A percentile compares a stretch with the other conserved stretches of the same genome.
Evolutionary conservation across 441 rosid species (phyloP).

Genomic region (Brassica hybrid): DNA sequence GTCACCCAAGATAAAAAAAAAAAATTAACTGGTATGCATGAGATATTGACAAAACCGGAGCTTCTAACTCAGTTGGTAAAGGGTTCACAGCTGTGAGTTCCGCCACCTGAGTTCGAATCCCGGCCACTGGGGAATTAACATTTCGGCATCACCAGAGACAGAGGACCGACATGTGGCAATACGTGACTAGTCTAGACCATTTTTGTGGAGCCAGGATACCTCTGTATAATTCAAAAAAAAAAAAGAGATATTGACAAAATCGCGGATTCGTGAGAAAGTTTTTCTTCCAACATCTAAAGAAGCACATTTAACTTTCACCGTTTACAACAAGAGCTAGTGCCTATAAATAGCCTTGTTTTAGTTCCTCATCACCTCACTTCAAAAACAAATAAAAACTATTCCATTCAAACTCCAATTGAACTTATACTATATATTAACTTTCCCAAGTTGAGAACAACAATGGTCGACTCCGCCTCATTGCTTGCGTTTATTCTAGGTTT

Average conservation of each 20-base stretch:
- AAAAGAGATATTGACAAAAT: background rate
- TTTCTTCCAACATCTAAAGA: background rate
- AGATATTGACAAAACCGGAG: background rate
- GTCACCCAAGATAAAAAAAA: background rate
- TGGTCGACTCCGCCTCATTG: slow-evolving; percentile 22
- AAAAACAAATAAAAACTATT: background rate
- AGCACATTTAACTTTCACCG: background rate
- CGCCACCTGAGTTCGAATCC: no score
- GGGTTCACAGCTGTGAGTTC: no score
- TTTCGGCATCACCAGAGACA: no score
- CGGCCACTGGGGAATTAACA: no score
- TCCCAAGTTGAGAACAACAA: slow-evolving; percentile 5
- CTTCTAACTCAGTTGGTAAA: no score
- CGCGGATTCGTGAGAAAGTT: background rate
- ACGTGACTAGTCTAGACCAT: no score
- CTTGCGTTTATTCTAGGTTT: slow-evolving; percentile 26
- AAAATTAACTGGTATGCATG: background rate
- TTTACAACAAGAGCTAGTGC: background rate
- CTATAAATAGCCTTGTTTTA: background rate
- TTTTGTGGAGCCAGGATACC: no score
- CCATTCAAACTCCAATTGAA: background rate
- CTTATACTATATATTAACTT: background rate
- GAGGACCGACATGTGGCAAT: no score
- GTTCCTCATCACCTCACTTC: background rate
- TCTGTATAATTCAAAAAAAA: background rate